A percentile compares a stretch with the other conserved stretches of the same genome.
phyloP scores from a whole-genome alignment of 345 rosid species.

The Heritiera littoralis region DNA sequence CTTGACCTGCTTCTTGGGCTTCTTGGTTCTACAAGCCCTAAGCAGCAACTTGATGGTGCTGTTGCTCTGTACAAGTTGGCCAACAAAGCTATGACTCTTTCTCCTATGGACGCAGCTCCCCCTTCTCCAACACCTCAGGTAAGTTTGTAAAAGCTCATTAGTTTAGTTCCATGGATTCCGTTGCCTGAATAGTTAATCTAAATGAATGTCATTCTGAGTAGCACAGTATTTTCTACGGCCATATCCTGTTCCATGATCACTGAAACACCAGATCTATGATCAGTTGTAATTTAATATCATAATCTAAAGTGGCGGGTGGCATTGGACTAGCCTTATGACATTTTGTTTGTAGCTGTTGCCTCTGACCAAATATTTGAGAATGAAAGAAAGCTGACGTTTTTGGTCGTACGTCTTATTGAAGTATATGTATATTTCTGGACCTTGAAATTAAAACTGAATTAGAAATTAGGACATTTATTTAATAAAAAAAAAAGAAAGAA shows the following conservation, averaged over 20 bases:
- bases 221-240: background rate
- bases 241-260: background rate
- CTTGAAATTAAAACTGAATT: background rate
- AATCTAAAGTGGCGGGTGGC: background rate
- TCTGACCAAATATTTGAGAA: background rate
- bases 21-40: constrained; percentile 69
- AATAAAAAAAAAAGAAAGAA: no score
- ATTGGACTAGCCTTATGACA: background rate
- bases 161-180: constrained; percentile 15
- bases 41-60: constrained; percentile 95
- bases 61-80: constrained; percentile 82
- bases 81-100: constrained; percentile 82
- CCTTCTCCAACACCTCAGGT: constrained; percentile 98
- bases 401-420: background rate
- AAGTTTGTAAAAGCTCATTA: constrained; percentile 24
- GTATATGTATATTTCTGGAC: background rate
- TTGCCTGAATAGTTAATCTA: background rate
- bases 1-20: constrained; percentile 86
- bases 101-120: constrained; percentile 95
- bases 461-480: background rate
- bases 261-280: background rate
- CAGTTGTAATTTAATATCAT: background rate
- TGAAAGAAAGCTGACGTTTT: background rate
- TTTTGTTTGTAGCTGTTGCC: background rate
- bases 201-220: background rate